Percentiles rank a stretch among this genome's conserved stretches.
Evolutionary conservation across 108 stramenopile genomes (phyloP).

Genomic region (Discostella pseudostelligera): DNA sequence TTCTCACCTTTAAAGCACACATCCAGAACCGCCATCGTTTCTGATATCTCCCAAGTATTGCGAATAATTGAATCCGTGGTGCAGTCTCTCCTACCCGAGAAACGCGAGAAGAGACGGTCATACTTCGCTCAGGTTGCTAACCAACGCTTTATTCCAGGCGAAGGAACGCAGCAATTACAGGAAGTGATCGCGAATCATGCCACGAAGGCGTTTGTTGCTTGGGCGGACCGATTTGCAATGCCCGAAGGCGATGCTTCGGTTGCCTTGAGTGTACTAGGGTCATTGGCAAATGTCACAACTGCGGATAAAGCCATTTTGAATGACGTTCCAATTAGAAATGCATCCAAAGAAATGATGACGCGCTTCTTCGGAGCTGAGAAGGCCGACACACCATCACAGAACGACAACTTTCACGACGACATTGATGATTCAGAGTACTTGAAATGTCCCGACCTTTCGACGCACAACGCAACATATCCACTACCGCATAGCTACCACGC

Average conservation of each 20-base stretch:
- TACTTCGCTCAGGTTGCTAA: constrained; percentile 43
- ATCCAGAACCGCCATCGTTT: constrained; percentile 27
- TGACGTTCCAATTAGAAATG: constrained; percentile 47
- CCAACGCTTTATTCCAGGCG: constrained; percentile 38
- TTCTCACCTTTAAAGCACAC: constrained; percentile 6
- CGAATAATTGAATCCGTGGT: constrained; percentile 24
- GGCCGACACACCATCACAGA: background rate
- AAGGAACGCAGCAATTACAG: constrained; percentile 22
- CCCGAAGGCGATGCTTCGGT: constrained; percentile 54
- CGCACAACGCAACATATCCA: background rate
- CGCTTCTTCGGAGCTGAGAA: constrained; percentile 27
- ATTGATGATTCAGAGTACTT: constrained; percentile 23
- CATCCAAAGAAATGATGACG: constrained; percentile 38
- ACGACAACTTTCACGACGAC: constrained; percentile 7
- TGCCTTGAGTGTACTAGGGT: constrained; percentile 45
- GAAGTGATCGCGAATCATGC: constrained; percentile 41
- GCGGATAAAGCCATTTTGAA: constrained; percentile 35
- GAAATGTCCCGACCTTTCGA: constrained; percentile 2
- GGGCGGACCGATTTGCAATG: constrained; percentile 50
- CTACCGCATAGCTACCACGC: background rate
- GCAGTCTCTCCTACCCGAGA: constrained; percentile 47
- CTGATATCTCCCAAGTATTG: constrained; percentile 40
- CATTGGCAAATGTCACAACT: constrained; percentile 41
- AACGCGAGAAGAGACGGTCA: constrained; percentile 38
- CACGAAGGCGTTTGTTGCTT: constrained; percentile 35